Percentiles rank a stretch among this genome's conserved stretches.
phyloP scores from a whole-genome alignment of 148 eudicot species.

The Oxyria digyna region DNA sequence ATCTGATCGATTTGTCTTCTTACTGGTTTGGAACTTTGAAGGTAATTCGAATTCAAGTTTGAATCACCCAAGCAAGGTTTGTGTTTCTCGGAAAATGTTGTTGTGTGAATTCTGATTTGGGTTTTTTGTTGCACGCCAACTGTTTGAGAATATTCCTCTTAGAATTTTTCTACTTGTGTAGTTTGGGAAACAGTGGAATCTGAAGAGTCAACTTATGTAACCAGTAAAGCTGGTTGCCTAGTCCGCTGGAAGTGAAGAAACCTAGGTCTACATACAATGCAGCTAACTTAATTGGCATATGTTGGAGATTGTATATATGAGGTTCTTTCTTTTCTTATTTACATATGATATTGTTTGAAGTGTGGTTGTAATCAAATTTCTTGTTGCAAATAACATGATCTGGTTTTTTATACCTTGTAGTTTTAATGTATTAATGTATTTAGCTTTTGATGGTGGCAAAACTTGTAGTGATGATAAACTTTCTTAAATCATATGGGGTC shows the following conservation, averaged over 20 bases:
- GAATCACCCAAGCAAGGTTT: neutral
- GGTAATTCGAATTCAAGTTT: slow-evolving; percentile 23
- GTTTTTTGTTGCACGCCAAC: neutral
- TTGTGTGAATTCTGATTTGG: neutral
- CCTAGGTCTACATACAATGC: slow-evolving; percentile 80
- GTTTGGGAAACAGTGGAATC: slow-evolving; percentile 1
- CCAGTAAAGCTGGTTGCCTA: slow-evolving; percentile 75
- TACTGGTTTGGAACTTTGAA: too few relatives aligned
- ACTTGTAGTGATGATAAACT: neutral
- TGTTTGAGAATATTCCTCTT: neutral
- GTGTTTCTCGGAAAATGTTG: neutral
- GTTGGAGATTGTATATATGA: slow-evolving; percentile 85
- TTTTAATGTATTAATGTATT: neutral
- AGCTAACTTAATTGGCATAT: slow-evolving; percentile 67
- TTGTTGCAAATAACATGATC: neutral
- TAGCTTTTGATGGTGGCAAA: neutral
- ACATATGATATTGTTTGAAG: neutral
- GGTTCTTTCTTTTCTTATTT: slow-evolving; percentile 20
- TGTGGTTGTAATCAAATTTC: neutral
- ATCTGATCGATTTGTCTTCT: too few relatives aligned
- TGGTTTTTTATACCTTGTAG: neutral
- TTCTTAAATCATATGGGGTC: neutral
- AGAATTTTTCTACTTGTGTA: neutral
- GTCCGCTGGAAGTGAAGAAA: slow-evolving; percentile 60
- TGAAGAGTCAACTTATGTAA: slow-evolving; percentile 44